These are phyloP conservation scores for Zygotorulaspora sp. DNA, from an alignment of 805 yeast genomes.

Conservation along the genomic window DNA sequence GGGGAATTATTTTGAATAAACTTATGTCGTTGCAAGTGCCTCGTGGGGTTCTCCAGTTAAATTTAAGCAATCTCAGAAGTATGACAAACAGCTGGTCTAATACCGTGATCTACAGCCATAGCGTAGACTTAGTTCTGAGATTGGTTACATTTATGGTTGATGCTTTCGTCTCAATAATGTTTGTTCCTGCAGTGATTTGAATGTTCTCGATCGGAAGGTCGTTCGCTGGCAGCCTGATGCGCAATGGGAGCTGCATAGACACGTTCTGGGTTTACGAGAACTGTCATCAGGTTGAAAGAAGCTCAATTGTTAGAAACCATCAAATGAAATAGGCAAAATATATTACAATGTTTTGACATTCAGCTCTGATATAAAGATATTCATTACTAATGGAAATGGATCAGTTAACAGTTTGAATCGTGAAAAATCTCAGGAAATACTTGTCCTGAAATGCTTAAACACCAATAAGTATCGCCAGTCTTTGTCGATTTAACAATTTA, in stretches of 20 bases:
- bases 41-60: conserved; percentile 2
- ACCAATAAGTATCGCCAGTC: too few relatives aligned
- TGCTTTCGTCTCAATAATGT: neutral
- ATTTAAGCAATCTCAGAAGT: neutral
- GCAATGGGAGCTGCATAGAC: neutral
- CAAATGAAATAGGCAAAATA: conserved; percentile 1
- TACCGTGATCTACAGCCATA: neutral
- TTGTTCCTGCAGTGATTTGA: neutral
- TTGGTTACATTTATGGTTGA: neutral
- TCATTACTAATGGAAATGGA: neutral
- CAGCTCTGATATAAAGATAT: too few relatives aligned
- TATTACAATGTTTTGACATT: too few relatives aligned
- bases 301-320: neutral
- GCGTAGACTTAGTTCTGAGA: neutral
- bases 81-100: conserved; percentile 1
- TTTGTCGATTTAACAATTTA: neutral
- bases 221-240: neutral
- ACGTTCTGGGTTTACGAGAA: neutral
- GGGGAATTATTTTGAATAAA: too few relatives aligned
- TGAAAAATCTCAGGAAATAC: neutral
- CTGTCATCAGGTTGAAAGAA: neutral
- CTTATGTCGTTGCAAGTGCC: too few relatives aligned
- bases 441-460: neutral
- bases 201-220: too few relatives aligned
- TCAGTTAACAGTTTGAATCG: neutral